Conservation (phyloP, 2,329 filamentous ascomycete genomes). For the Cladophialophora carrionii region DNA sequence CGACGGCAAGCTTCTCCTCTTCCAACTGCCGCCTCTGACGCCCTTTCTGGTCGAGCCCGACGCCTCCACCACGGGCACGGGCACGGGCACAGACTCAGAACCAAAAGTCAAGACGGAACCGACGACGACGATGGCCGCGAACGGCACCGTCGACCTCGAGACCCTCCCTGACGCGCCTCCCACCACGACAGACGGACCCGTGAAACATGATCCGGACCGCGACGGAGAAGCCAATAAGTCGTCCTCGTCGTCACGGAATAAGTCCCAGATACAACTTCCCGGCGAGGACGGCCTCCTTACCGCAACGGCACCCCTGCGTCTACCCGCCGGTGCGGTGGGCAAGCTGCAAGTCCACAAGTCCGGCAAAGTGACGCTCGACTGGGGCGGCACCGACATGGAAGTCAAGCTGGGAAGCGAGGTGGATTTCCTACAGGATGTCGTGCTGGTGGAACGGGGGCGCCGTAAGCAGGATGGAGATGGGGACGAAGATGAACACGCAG, state of each 20-base stretch:
- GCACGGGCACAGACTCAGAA: background rate
- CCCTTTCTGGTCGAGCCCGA: constrained; percentile 56
- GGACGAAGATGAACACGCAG: constrained; percentile 22
- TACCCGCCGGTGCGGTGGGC: constrained; percentile 60
- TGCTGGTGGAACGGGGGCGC: constrained; percentile 43
- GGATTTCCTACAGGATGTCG: constrained; percentile 64
- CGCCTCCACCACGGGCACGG: background rate
- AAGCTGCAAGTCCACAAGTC: constrained; percentile 65
- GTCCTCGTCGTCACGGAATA: constrained; percentile 23
- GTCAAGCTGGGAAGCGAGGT: constrained; percentile 60
- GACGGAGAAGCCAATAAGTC: background rate
- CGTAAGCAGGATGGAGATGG: constrained; percentile 7
- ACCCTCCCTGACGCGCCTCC: constrained; percentile 7
- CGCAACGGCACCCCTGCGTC: constrained; percentile 46
- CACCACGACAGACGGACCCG: constrained; percentile 12
- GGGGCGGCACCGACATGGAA: constrained; percentile 64
- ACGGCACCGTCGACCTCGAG: constrained; percentile 30
- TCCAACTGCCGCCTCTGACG: constrained; percentile 66
- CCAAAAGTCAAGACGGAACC: constrained; percentile 43
- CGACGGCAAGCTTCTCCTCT: constrained; percentile 63
- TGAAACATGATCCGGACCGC: constrained; percentile 13
- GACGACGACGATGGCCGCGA: background rate
- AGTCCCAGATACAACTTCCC: constrained; percentile 21
- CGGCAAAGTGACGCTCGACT: constrained; percentile 64
- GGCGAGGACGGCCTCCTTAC: constrained; percentile 43